Evolutionary conservation across 1,139 yeast species (phyloP).

Genomic region (Eremothecium cymbalariae): DNA sequence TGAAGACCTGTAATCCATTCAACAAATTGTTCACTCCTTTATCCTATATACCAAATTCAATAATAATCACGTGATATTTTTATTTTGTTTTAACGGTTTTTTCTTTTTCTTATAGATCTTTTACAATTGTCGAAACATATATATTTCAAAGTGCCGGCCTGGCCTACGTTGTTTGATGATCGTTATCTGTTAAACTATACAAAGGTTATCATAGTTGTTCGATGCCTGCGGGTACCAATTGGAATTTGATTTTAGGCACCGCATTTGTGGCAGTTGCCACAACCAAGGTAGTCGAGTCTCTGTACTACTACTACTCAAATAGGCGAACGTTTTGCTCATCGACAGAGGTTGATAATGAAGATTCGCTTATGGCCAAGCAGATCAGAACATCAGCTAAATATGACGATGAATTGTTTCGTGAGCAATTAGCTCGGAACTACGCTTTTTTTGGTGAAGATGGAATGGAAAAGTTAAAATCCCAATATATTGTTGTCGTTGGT

Average conservation of each 20-base stretch:
- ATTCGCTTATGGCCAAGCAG: constrained; percentile 9
- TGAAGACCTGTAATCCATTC: constrained; percentile 30
- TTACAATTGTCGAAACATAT: too few species aligned
- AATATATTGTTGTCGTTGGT: constrained; percentile 83
- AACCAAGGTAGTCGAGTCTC: constrained; percentile 22
- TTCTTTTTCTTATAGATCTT: too few species aligned
- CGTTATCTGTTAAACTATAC: too few species aligned
- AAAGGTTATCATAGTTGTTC: too few species aligned
- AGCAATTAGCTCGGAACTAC: constrained; percentile 87
- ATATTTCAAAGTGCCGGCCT: too few species aligned
- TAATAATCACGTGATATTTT: background rate
- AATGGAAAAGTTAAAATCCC: constrained; percentile 62
- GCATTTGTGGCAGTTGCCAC: constrained; percentile 25
- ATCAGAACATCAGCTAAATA: constrained; percentile 28
- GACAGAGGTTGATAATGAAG: constrained; percentile 1
- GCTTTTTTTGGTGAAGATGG: constrained; percentile 87
- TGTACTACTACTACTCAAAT: constrained; percentile 6
- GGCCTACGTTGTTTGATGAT: too few species aligned
- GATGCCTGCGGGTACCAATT: too few species aligned
- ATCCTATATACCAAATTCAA: too few species aligned
- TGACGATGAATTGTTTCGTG: constrained; percentile 72
- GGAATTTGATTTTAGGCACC: constrained; percentile 27
- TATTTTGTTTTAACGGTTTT: constrained; percentile 6
- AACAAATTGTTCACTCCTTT: too few species aligned
- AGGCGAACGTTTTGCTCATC: background rate